A percentile compares a stretch with the other conserved stretches of the same genome.
phyloP scores from a whole-genome alignment of 2,329 filamentous ascomycete species.

The Cercospora berteroae region DNA sequence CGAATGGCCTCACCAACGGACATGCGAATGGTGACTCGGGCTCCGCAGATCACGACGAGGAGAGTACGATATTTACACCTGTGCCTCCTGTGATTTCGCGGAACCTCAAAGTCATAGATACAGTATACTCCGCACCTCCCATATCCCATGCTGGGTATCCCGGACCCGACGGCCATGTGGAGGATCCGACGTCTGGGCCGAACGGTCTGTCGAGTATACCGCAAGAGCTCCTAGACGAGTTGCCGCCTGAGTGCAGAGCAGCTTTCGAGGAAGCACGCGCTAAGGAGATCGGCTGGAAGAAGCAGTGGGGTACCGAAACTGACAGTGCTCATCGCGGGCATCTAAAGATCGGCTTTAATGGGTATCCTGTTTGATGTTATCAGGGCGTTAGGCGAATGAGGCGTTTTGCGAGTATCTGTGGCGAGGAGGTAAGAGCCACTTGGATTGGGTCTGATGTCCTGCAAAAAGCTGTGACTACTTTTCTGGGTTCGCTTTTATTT shows the following conservation, averaged over 20 bases:
- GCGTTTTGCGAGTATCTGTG: conserved; percentile 23
- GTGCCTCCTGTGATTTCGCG: conserved; percentile 59
- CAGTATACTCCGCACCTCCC: conserved; percentile 57
- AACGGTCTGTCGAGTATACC: conserved; percentile 63
- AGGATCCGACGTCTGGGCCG: conserved; percentile 46
- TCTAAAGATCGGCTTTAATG: conserved; percentile 50
- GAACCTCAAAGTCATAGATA: conserved; percentile 63
- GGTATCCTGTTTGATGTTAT: conserved; percentile 49
- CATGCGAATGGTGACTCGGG: conserved; percentile 27
- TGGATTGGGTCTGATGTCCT: conserved; percentile 11
- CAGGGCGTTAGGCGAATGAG: conserved; percentile 39
- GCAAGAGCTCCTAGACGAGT: conserved; percentile 62
- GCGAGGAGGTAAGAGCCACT: background rate
- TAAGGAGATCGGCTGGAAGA: conserved; percentile 70
- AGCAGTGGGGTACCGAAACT: conserved; percentile 68
- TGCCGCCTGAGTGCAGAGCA: conserved; percentile 67
- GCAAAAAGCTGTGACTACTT: conserved; percentile 6
- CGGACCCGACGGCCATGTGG: conserved; percentile 54
- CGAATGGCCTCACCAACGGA: conserved; percentile 28
- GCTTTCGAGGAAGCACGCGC: conserved; percentile 68
- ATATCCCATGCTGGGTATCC: conserved; percentile 59
- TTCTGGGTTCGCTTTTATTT: conserved; percentile 12
- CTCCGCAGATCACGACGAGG: conserved; percentile 21
- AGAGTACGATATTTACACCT: conserved; percentile 49
- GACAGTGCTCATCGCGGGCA: conserved; percentile 51